These are phyloP conservation scores for Plasmopara muralis DNA, from an alignment of 352 stramenopile genomes.

Conservation along the genomic window DNA sequence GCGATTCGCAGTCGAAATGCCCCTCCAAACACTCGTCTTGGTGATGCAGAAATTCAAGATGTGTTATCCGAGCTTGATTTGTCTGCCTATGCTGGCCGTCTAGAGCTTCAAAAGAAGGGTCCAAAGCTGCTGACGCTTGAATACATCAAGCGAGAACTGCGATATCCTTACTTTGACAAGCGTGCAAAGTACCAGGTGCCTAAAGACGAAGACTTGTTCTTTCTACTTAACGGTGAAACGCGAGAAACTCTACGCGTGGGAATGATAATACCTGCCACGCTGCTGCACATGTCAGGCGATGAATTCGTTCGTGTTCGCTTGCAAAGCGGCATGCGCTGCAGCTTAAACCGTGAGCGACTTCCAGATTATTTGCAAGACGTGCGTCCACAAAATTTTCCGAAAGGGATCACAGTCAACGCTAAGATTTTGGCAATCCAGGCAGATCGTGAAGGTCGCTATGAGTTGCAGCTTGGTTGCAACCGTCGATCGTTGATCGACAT, in stretches of 20 bases:
- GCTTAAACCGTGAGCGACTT: constrained; percentile 65
- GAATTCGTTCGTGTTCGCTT: constrained; percentile 82
- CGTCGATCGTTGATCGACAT: constrained; percentile 62
- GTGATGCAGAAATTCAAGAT: constrained; percentile 82
- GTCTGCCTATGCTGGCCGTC: constrained; percentile 73
- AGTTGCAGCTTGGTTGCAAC: constrained; percentile 75
- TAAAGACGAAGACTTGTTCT: constrained; percentile 82
- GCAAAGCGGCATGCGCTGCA: constrained; percentile 79
- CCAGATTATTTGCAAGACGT: constrained; percentile 71
- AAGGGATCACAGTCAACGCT: constrained; percentile 82
- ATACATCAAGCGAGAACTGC: constrained; percentile 85
- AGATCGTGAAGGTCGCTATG: constrained; percentile 70
- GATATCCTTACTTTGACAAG: constrained; percentile 88
- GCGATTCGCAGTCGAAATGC: constrained; percentile 68
- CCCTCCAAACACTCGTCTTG: constrained; percentile 44
- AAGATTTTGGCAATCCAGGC: constrained; percentile 69
- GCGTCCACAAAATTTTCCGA: constrained; percentile 60
- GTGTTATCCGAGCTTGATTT: constrained; percentile 80
- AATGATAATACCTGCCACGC: constrained; percentile 83
- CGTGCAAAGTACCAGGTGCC: constrained; percentile 78
- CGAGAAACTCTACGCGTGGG: constrained; percentile 69
- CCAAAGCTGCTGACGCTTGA: constrained; percentile 82
- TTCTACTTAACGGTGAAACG: constrained; percentile 80
- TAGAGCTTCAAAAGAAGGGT: constrained; percentile 88
- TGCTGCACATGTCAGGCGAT: constrained; percentile 77